Evolutionary conservation across 2,329 filamentous ascomycete genomes (phyloP).

Genomic region (Juglanconis oblonga): DNA sequence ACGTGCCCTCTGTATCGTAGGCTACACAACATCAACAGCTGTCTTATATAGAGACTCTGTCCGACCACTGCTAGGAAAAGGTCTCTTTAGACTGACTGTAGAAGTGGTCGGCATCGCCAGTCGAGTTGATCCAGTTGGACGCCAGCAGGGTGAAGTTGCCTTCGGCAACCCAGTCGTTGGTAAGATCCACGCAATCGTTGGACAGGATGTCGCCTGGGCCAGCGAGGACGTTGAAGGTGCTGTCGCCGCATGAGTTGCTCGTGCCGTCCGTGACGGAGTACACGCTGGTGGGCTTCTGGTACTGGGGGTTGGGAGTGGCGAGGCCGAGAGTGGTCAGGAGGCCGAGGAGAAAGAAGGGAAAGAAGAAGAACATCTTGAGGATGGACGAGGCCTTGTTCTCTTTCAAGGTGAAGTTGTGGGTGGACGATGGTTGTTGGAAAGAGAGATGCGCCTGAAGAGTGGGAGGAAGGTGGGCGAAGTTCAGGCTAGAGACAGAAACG

Average conservation of each 20-base stretch:
- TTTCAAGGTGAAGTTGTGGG: neutral
- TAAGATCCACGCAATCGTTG: slow-evolving; percentile 2
- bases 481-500: too few species aligned
- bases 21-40: neutral
- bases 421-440: neutral
- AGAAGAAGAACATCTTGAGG: neutral
- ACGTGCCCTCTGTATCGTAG: neutral
- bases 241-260: neutral
- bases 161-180: neutral
- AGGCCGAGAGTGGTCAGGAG: neutral
- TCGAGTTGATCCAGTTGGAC: slow-evolving; percentile 2
- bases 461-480: neutral
- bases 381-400: neutral
- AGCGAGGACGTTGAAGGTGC: neutral
- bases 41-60: neutral
- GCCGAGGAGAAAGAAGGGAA: neutral
- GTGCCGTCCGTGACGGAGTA: neutral
- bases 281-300: slow-evolving; percentile 1
- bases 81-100: neutral
- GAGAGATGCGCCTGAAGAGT: too few species aligned
- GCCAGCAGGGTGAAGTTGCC: slow-evolving; percentile 1
- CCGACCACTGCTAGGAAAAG: neutral
- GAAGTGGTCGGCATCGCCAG: slow-evolving; percentile 7
- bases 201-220: neutral
- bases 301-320: neutral